Conservation (phyloP, 2,329 filamentous ascomycete genomes). For the Aspergillus ochraceoroseus region DNA sequence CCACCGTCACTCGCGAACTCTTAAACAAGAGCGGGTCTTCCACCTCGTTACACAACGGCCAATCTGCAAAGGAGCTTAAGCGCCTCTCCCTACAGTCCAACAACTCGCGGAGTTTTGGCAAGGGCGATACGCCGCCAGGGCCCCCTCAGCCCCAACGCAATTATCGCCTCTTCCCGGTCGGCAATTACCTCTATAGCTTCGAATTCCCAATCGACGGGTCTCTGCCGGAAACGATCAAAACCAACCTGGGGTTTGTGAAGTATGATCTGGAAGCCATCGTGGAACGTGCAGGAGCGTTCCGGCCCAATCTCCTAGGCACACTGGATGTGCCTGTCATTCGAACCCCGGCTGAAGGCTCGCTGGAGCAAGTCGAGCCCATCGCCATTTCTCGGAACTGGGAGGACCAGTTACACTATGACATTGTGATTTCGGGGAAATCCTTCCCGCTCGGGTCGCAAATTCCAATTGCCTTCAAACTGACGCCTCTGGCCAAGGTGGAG, state of each 20-base stretch:
- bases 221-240: constrained; percentile 75
- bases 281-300: constrained; percentile 83
- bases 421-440: constrained; percentile 91
- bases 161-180: constrained; percentile 78
- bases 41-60: constrained; percentile 44
- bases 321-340: constrained; percentile 81
- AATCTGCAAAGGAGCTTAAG: constrained; percentile 50
- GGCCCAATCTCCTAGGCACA: constrained; percentile 74
- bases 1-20: constrained; percentile 34
- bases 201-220: constrained; percentile 77
- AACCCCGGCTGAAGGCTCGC: constrained; percentile 77
- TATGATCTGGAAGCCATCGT: constrained; percentile 83
- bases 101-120: constrained; percentile 78
- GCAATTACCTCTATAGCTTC: constrained; percentile 69
- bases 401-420: constrained; percentile 91
- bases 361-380: constrained; percentile 89
- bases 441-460: constrained; percentile 84
- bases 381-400: constrained; percentile 93
- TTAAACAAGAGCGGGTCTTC: constrained; percentile 39
- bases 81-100: constrained; percentile 73
- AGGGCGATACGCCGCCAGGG: constrained; percentile 60
- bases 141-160: constrained; percentile 66
- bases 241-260: constrained; percentile 78
- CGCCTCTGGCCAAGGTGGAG: constrained; percentile 86
- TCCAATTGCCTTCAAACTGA: constrained; percentile 90